A percentile compares a stretch with the other conserved stretches of the same genome.
Conservation (phyloP, 164 flowering plant genomes). For the Stephania cephalantha region DNA sequence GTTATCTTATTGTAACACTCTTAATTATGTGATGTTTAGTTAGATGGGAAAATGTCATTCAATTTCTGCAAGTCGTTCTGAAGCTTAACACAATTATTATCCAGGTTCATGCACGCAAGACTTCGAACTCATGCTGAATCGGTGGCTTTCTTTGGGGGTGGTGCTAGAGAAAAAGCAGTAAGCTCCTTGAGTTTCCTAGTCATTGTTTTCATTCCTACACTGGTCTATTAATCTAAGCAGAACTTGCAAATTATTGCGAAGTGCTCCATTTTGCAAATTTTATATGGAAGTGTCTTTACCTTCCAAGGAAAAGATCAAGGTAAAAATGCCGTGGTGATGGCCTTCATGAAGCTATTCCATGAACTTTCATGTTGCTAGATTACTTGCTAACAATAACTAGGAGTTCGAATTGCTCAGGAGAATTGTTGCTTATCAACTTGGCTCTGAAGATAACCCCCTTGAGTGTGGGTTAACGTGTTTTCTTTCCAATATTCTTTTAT, state of each 20-base stretch:
- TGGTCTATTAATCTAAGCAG: background rate
- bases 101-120: conserved; percentile 93
- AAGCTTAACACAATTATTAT: conserved; percentile 11
- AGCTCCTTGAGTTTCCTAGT: conserved; percentile 21
- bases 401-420: background rate
- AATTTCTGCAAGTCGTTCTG: background rate
- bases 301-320: background rate
- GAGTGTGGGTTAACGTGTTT: background rate
- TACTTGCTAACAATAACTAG: background rate
- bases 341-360: background rate
- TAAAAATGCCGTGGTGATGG: background rate
- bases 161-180: conserved; percentile 90
- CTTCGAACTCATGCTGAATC: conserved; percentile 97
- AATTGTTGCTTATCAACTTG: background rate
- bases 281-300: background rate
- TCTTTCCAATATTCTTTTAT: too few species aligned
- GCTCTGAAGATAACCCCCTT: background rate
- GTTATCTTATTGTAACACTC: background rate
- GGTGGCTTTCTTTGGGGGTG: conserved; percentile 98
- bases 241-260: background rate
- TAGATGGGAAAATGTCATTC: background rate
- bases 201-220: conserved; percentile 1
- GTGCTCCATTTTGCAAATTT: background rate
- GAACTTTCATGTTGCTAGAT: background rate
- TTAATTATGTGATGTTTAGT: background rate